Evolutionary conservation across 805 yeast species (phyloP).

Genomic region (Sugiyamaella boreocaroliniensis): DNA sequence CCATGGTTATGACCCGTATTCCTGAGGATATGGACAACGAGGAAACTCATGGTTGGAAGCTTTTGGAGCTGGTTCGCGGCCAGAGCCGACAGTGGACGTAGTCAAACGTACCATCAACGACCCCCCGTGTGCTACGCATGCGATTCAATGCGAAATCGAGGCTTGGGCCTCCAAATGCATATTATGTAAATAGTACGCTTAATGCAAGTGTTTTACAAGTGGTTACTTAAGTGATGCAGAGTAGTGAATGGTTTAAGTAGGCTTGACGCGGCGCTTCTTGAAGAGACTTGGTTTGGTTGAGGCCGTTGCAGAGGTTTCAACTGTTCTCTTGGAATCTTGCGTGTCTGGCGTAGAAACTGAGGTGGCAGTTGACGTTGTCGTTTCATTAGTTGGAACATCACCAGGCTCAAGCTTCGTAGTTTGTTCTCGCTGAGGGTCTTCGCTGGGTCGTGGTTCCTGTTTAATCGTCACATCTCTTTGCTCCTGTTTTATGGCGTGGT

Average conservation of each 20-base stretch:
- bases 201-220: not conserved
- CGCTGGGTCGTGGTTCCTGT: no score
- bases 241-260: no score
- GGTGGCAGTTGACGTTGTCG: no score
- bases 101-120: no score
- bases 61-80: conserved; percentile 89
- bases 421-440: no score
- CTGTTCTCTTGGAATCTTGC: not conserved
- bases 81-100: conserved; percentile 77
- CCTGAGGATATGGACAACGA: conserved; percentile 87
- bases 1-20: conserved; percentile 87
- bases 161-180: not conserved
- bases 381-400: no score
- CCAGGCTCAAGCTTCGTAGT: no score
- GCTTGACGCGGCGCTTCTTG: conserved; percentile 12
- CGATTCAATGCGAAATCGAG: not conserved
- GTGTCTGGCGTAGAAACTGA: not conserved
- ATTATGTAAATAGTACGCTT: not conserved
- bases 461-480: no score
- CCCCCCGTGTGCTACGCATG: not conserved
- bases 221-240: no score
- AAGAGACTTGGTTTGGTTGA: not conserved
- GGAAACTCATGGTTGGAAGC: conserved; percentile 96
- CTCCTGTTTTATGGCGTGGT: no score
- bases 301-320: not conserved